phyloP scores from a whole-genome alignment of 768 basidiomycete species.

The Lactarius indigo region DNA sequence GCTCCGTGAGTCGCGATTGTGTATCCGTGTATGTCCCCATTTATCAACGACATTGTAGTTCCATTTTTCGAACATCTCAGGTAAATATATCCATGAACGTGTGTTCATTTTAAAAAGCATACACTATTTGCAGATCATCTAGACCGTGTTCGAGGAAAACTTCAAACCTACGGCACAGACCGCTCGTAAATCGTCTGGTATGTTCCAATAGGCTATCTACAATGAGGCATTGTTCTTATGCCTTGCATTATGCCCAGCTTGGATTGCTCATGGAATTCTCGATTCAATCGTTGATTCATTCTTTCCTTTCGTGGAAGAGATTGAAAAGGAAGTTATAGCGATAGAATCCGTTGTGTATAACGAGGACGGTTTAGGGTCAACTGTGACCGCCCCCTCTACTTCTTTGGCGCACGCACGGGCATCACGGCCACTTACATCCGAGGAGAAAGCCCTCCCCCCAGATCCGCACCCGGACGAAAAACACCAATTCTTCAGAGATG shows the following conservation, averaged over 20 bases:
- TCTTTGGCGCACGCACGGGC: not conserved
- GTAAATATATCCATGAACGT: constrained; percentile 31
- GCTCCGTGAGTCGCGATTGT: constrained; percentile 48
- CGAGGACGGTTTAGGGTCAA: constrained; percentile 17
- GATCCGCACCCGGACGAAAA: constrained; percentile 13
- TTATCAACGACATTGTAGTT: constrained; percentile 49
- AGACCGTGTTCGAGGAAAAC: constrained; percentile 66
- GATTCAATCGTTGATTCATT: constrained; percentile 95
- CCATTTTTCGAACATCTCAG: constrained; percentile 83
- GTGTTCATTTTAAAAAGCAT: not conserved
- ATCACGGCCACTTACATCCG: not conserved
- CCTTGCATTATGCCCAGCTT: constrained; percentile 49
- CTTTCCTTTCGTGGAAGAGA: constrained; percentile 77
- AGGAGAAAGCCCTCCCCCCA: not conserved
- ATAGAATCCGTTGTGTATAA: constrained; percentile 66
- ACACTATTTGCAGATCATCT: constrained; percentile 55
- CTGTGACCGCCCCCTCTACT: constrained; percentile 1
- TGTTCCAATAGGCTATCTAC: constrained; percentile 23
- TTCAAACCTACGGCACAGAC: constrained; percentile 60
- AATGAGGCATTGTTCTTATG: not conserved
- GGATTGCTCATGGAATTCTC: constrained; percentile 90
- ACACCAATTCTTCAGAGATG: constrained; percentile 6
- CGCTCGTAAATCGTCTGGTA: constrained; percentile 70
- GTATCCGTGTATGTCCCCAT: not conserved
- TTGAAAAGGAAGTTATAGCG: constrained; percentile 48